Evolutionary conservation across 495 filamentous ascomycete genomes (phyloP), one percentile per base, ranked within the genome.

Genomic region (Aspergillus panamensis): DNA sequence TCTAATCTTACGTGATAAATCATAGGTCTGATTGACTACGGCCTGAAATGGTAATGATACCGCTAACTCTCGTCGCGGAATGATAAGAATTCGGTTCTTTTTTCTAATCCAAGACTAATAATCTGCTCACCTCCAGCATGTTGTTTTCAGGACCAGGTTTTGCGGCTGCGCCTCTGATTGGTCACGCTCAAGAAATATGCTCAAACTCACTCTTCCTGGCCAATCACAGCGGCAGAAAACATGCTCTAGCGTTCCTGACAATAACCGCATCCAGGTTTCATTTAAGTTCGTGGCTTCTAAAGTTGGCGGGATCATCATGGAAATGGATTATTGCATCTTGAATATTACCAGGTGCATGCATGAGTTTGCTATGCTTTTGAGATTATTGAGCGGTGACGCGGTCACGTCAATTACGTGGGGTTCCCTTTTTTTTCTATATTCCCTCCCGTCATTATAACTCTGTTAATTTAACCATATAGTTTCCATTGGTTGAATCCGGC

Each of bases 121-220:
- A 61, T 57, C 33, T 61, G 59, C 59, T 61, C 59, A 61, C 47
- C 54, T 31, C 55, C 54, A 57, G 32, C 54, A 17, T 45, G 53
- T 32, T 56, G 53, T 20, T 56, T 56, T 56, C 53, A 45, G 53
- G 19, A 12, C 14, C 4, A 29, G 16, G 37, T 59, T 39, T 12
- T 6, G 6, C n/a, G 8, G 5, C 6, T 12, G 47, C 17, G 19
- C 42, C 10, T 3, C 45, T 57, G 53, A 44, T 61, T 61, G 59
- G 59, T 21, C 20, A 9, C 6, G 0, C 19, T 13, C 12, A 2
- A 6, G 17, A 49, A 60, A 60, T 55, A 9, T 55, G 58, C 58
- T 60, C 42, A 45, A 45, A 21, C 35, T 45, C 19, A 16, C 42
- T 21, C 42, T n/a, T 20, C 8, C 42, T 20, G 14, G 17, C 42